phyloP scores from a whole-genome alignment of 805 yeast genomes.

The Wickerhamomyces xylosicus region DNA sequence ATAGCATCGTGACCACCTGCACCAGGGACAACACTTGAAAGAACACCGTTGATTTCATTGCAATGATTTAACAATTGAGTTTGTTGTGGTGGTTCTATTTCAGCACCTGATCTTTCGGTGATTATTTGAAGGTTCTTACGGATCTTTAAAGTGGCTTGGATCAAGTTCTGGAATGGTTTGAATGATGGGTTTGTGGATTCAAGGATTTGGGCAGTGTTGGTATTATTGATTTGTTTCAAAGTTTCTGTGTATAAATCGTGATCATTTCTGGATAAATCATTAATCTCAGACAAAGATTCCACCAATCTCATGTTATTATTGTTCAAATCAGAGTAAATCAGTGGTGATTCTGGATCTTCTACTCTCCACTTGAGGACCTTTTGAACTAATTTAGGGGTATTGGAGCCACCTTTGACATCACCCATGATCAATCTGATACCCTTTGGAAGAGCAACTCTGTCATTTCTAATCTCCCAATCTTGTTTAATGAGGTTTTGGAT shows the following conservation, averaged over 20 bases:
- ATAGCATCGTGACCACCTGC: conserved; percentile 98
- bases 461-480: conserved; percentile 54
- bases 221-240: conserved; percentile 11
- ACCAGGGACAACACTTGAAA: conserved; percentile 97
- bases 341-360: conserved; percentile 37
- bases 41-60: conserved; percentile 52
- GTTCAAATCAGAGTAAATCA: conserved; percentile 47
- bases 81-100: conserved; percentile 80
- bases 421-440: conserved; percentile 77
- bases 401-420: conserved; percentile 86
- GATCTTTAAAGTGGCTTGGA: conserved; percentile 34
- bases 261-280: conserved; percentile 20
- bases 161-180: conserved; percentile 24
- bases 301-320: conserved; percentile 50
- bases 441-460: conserved; percentile 54
- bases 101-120: conserved; percentile 63
- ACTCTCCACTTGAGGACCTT: conserved; percentile 62
- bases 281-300: conserved; percentile 31
- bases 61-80: conserved; percentile 57
- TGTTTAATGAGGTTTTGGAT: conserved; percentile 29
- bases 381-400: conserved; percentile 83
- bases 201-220: conserved; percentile 6
- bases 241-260: conserved; percentile 26
- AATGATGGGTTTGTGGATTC: conserved; percentile 1
- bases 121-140: conserved; percentile 49